phyloP scores from a whole-genome alignment of 2,329 filamentous ascomycete genomes.

The Pseudocercospora eumusae region DNA sequence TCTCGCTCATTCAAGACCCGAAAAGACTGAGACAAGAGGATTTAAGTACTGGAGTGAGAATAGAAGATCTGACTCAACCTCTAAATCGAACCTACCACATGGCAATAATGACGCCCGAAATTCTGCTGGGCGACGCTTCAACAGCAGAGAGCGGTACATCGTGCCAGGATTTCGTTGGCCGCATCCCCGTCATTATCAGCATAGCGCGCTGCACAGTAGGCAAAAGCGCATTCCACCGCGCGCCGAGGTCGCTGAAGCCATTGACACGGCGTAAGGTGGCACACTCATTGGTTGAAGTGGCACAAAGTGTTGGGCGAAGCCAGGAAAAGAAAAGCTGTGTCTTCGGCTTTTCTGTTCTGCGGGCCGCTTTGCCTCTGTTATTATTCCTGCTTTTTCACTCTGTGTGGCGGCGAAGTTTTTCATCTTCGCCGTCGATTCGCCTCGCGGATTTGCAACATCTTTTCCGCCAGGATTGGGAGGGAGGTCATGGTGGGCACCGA shows the following conservation, averaged over 20 bases:
- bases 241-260: conserved; percentile 20
- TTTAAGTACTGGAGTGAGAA: not conserved
- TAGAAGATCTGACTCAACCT: conserved; percentile 10
- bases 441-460: conserved; percentile 1
- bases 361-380: conserved; percentile 3
- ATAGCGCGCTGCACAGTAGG: conserved; percentile 8
- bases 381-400: not conserved
- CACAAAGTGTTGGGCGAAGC: conserved; percentile 11
- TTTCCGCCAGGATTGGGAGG: not conserved
- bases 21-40: not conserved
- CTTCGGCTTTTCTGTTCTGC: conserved; percentile 13
- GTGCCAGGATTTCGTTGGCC: conserved; percentile 18
- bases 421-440: conserved; percentile 1
- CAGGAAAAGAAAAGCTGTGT: conserved; percentile 9
- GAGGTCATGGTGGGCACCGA: not conserved
- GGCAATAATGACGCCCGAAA: conserved; percentile 11
- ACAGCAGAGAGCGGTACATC: conserved; percentile 8
- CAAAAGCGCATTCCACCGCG: conserved; percentile 13
- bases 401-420: not conserved
- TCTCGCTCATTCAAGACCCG: not conserved
- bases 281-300: conserved; percentile 13
- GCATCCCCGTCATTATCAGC: conserved; percentile 13
- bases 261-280: conserved; percentile 7
- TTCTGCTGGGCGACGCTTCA: conserved; percentile 15
- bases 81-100: conserved; percentile 10